Evolutionary conservation across 164 flowering plant species (phyloP).

Genomic region (Amborella trichopoda): DNA sequence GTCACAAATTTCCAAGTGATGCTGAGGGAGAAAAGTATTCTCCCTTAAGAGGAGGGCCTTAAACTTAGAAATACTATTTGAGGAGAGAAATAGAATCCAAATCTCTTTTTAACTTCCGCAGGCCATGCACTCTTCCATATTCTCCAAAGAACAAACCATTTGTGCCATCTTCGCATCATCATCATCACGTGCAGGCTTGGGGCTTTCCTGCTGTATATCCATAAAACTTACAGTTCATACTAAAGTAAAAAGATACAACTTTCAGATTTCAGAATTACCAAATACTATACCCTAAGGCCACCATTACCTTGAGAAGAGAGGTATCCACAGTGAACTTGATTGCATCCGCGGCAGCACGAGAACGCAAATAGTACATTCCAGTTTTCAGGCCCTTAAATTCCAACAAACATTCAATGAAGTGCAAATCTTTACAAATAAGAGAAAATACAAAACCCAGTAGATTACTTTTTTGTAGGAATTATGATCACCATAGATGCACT

Average conservation of each 20-base stretch:
- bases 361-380: slow-evolving; percentile 89
- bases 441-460: too few species aligned
- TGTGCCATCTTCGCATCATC: slow-evolving; percentile 63
- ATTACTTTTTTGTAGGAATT: too few species aligned
- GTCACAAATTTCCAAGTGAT: too few species aligned
- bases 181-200: slow-evolving; percentile 25
- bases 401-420: background rate
- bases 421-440: too few species aligned
- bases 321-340: slow-evolving; percentile 95
- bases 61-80: too few species aligned
- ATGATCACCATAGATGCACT: too few species aligned
- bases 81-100: too few species aligned
- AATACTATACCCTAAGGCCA: too few species aligned
- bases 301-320: slow-evolving; percentile 41
- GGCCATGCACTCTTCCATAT: slow-evolving; percentile 86
- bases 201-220: slow-evolving; percentile 25
- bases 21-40: too few species aligned
- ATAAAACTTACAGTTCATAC: background rate
- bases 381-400: slow-evolving; percentile 35
- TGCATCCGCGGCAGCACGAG: slow-evolving; percentile 97
- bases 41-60: too few species aligned
- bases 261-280: too few species aligned
- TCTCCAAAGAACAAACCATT: slow-evolving; percentile 74
- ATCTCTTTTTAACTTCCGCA: slow-evolving; percentile 97
- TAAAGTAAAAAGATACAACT: background rate